phyloP scores from a whole-genome alignment of 2,329 filamentous ascomycete genomes.

The Epichloe bromicola region DNA sequence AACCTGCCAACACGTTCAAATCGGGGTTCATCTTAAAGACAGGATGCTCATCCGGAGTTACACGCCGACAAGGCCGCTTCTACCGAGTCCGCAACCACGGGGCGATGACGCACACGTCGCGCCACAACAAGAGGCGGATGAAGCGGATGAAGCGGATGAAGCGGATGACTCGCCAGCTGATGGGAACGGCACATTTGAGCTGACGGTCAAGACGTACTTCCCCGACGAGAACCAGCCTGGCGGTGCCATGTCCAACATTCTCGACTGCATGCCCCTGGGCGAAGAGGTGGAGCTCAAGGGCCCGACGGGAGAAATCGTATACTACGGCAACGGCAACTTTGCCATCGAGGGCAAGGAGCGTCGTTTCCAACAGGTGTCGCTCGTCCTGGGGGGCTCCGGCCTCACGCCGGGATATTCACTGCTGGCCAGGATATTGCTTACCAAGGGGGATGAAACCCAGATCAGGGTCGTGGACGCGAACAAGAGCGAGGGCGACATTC shows the following conservation, averaged over 20 bases:
- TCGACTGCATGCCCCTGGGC: conserved; percentile 34
- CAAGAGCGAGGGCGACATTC: conserved; percentile 31
- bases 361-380: conserved; percentile 29
- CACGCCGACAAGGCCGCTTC: conserved; percentile 34
- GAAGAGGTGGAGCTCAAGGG: conserved; percentile 39
- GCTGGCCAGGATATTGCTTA: conserved; percentile 27
- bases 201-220: conserved; percentile 39
- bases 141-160: neutral
- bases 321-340: conserved; percentile 33
- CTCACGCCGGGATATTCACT: conserved; percentile 39
- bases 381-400: conserved; percentile 37
- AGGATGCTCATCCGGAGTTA: conserved; percentile 37
- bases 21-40: conserved; percentile 39
- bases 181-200: conserved; percentile 31
- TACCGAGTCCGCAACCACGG: conserved; percentile 9
- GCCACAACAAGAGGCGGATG: neutral
- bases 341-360: conserved; percentile 26
- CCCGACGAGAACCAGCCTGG: conserved; percentile 33
- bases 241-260: conserved; percentile 39
- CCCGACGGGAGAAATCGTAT: conserved; percentile 36
- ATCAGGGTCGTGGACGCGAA: conserved; percentile 34
- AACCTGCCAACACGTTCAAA: conserved; percentile 38
- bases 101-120: neutral
- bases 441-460: conserved; percentile 20
- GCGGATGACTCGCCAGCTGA: conserved; percentile 10